Conservation (phyloP, 768 basidiomycete genomes). For the Pleurotus platypus region DNA sequence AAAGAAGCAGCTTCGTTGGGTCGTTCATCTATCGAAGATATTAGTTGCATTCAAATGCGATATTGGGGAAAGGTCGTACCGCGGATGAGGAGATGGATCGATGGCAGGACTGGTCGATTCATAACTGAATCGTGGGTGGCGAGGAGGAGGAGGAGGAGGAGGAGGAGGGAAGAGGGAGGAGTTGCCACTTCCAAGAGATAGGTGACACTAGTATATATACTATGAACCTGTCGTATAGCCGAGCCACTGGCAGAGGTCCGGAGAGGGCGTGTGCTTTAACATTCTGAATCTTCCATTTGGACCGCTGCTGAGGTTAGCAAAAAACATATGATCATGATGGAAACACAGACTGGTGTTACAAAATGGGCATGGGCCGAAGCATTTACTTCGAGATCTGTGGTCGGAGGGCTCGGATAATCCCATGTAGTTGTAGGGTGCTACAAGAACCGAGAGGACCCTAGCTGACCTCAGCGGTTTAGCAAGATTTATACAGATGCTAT, state of each 20-base stretch:
- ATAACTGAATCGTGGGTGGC: background rate
- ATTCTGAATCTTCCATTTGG: conserved; percentile 5
- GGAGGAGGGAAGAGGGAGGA: background rate
- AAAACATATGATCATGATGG: conserved; percentile 8
- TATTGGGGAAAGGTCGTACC: background rate
- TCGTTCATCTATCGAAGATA: background rate
- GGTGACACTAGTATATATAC: conserved; percentile 3
- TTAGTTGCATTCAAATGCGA: background rate
- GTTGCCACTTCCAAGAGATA: background rate
- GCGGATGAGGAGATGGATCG: conserved; percentile 3
- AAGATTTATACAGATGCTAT: conserved; percentile 6
- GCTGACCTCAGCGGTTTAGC: conserved; percentile 4
- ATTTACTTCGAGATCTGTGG: conserved; percentile 3
- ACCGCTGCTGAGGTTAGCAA: conserved; percentile 7
- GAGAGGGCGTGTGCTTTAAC: conserved; percentile 5
- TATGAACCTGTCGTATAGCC: conserved; percentile 1
- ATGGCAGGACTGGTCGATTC: conserved; percentile 8
- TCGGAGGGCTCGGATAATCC: conserved; percentile 4
- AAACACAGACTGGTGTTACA: conserved; percentile 7
- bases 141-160: background rate
- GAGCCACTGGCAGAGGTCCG: conserved; percentile 3
- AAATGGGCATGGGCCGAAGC: conserved; percentile 6
- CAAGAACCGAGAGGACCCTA: conserved; percentile 3
- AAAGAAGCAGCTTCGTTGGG: conserved; percentile 2
- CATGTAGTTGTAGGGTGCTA: background rate